Percentiles rank a stretch among this genome's conserved stretches.
These are phyloP conservation scores for Venturia nashicola DNA, from an alignment of 2,329 filamentous ascomycete species.

Conservation along the genomic window DNA sequence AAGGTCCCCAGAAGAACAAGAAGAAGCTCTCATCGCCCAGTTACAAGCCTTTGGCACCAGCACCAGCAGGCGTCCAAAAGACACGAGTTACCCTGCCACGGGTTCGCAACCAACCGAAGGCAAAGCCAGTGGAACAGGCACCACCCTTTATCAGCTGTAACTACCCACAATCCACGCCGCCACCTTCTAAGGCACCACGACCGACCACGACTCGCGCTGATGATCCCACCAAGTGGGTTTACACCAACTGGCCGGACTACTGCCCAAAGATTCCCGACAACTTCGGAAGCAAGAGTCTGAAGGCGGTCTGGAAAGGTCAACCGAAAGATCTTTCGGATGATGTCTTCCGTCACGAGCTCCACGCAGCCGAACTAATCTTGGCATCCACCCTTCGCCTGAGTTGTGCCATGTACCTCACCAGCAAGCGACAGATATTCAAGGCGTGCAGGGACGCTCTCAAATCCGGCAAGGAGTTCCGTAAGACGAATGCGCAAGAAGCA, in stretches of 20 bases:
- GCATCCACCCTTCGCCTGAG: constrained; percentile 71
- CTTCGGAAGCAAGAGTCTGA: constrained; percentile 55
- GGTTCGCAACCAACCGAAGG: not conserved
- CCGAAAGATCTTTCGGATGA: constrained; percentile 65
- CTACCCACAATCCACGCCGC: not conserved
- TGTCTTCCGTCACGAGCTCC: constrained; percentile 56
- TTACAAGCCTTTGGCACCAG: constrained; percentile 1
- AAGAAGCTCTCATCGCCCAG: not conserved
- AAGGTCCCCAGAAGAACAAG: not conserved
- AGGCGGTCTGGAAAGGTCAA: constrained; percentile 76
- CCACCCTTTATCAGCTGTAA: not conserved
- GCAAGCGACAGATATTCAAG: constrained; percentile 84
- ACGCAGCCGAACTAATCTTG: constrained; percentile 64
- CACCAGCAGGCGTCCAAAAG: constrained; percentile 4
- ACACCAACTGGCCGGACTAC: constrained; percentile 56
- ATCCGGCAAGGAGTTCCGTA: constrained; percentile 74
- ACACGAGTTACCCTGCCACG: not conserved
- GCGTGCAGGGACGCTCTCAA: constrained; percentile 54
- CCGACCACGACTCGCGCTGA: constrained; percentile 60
- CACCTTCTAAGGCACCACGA: constrained; percentile 19
- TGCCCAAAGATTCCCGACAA: constrained; percentile 53
- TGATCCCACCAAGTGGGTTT: constrained; percentile 45
- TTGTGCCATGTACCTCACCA: constrained; percentile 79
- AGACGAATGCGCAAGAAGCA: constrained; percentile 92
- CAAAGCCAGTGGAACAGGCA: not conserved